Evolutionary conservation across 305 asterid genomes (phyloP).

Genomic region (Rubia occidens): DNA sequence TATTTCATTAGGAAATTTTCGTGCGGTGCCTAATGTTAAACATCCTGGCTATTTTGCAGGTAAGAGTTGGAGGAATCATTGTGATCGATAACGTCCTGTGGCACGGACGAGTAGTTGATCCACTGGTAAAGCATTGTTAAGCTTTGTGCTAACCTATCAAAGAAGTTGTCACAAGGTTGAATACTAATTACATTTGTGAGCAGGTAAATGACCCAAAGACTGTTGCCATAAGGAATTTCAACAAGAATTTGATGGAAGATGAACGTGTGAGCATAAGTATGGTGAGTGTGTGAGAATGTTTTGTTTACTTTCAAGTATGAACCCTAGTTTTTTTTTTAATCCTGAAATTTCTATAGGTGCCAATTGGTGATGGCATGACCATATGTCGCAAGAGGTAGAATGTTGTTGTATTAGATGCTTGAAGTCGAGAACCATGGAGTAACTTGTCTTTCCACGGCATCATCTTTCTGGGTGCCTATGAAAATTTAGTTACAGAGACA

Average conservation of each 20-base stretch:
- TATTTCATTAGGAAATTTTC: neutral
- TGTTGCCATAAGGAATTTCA: slow-evolving; percentile 56
- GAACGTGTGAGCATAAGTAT: slow-evolving; percentile 75
- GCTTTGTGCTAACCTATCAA: slow-evolving; percentile 2
- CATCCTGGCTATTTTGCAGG: slow-evolving; percentile 27
- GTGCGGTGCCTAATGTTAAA: neutral
- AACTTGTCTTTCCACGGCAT: no score
- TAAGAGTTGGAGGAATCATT: slow-evolving; percentile 76
- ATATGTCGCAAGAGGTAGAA: slow-evolving; percentile 54
- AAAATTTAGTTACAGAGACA: neutral
- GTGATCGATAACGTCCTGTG: slow-evolving; percentile 91
- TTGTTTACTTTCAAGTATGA: neutral
- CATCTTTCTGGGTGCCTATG: neutral
- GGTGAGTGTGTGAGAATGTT: slow-evolving; percentile 35
- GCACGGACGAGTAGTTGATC: slow-evolving; percentile 94
- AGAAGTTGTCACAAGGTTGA: neutral
- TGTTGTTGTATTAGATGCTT: neutral
- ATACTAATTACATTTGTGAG: slow-evolving; percentile 13
- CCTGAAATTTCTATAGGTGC: slow-evolving; percentile 34
- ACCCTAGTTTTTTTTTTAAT: neutral
- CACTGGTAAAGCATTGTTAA: slow-evolving; percentile 35
- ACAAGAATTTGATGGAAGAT: slow-evolving; percentile 53
- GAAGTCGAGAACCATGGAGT: neutral
- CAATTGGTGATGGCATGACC: slow-evolving; percentile 93
- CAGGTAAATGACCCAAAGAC: slow-evolving; percentile 71